Conservation (phyloP, 495 filamentous ascomycete genomes). For the Aspergillus asperescens region DNA sequence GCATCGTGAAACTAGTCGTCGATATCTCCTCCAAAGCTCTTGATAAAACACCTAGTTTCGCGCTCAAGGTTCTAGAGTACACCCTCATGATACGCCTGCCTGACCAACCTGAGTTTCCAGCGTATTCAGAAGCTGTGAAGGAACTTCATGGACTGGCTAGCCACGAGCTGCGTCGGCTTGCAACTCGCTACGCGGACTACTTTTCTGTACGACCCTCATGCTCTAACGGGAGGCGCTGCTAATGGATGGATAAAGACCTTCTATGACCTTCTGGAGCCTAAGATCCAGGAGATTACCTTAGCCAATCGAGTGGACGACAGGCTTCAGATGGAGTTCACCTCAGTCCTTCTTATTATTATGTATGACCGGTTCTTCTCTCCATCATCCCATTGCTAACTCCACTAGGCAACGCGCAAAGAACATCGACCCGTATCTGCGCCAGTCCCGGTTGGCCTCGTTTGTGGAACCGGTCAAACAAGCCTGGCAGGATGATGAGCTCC, state of each 20-base stretch:
- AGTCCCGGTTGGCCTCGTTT: constrained; percentile 63
- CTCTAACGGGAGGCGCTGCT: constrained; percentile 4
- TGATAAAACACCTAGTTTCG: constrained; percentile 70
- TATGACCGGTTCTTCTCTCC: constrained; percentile 28
- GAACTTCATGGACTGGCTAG: constrained; percentile 77
- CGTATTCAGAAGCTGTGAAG: constrained; percentile 87
- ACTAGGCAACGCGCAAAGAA: constrained; percentile 70
- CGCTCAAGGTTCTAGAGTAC: constrained; percentile 81
- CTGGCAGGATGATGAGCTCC: constrained; percentile 71
- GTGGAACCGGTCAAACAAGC: constrained; percentile 70
- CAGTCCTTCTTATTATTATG: constrained; percentile 82
- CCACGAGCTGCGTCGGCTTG: constrained; percentile 81
- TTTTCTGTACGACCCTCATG: constrained; percentile 53
- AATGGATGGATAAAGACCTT: constrained; percentile 48
- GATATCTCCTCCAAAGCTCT: constrained; percentile 78
- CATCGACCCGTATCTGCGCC: constrained; percentile 59
- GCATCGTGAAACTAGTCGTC: constrained; percentile 77
- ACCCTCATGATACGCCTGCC: constrained; percentile 75
- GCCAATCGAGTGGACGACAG: constrained; percentile 71
- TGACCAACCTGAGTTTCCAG: constrained; percentile 58
- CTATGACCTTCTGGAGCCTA: constrained; percentile 78
- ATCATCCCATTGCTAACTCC: constrained; percentile 13
- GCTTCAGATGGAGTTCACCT: constrained; percentile 64
- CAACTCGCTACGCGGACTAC: constrained; percentile 83
- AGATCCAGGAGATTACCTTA: constrained; percentile 74